phyloP scores from a whole-genome alignment of 208 protist species.

The Leishmania tropica region DNA sequence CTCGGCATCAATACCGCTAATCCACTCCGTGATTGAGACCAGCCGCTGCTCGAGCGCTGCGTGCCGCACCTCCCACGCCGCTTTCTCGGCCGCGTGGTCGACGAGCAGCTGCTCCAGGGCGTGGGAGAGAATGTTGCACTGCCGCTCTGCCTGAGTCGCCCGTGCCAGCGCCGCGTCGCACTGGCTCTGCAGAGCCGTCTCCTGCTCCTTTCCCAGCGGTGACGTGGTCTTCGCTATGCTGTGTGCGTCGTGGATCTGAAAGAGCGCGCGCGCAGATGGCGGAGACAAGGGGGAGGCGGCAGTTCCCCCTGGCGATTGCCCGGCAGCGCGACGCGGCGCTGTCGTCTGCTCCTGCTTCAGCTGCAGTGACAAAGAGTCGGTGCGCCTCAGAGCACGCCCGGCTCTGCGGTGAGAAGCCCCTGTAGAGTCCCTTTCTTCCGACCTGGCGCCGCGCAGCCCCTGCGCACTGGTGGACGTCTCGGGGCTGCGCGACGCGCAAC shows the following conservation, averaged over 20 bases:
- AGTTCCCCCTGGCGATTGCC: background rate
- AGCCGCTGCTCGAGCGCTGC: constrained; percentile 30
- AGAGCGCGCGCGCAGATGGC: constrained; percentile 30
- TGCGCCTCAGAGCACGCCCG: constrained; percentile 18
- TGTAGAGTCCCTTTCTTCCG: background rate
- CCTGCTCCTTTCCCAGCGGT: background rate
- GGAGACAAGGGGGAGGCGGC: constrained; percentile 19
- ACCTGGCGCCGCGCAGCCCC: background rate
- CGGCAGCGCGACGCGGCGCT: background rate
- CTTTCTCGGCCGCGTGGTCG: constrained; percentile 23
- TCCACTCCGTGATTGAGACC: constrained; percentile 22
- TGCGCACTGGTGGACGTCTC: constrained; percentile 1
- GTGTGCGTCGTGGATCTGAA: constrained; percentile 23
- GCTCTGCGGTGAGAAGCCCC: constrained; percentile 11
- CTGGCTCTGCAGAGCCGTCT: constrained; percentile 10
- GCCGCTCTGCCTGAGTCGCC: constrained; percentile 25
- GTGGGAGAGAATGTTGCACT: constrained; percentile 28
- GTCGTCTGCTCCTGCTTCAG: background rate
- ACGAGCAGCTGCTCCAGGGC: constrained; percentile 30
- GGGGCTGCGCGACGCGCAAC: constrained; percentile 19
- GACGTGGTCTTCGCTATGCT: constrained; percentile 1
- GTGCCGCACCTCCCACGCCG: constrained; percentile 16
- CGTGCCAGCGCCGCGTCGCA: constrained; percentile 27
- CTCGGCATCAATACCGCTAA: constrained; percentile 28
- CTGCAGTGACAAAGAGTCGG: constrained; percentile 5